phyloP scores from a whole-genome alignment of 23 red algal species.

The Cyanidiococcus yangmingshanensis region DNA sequence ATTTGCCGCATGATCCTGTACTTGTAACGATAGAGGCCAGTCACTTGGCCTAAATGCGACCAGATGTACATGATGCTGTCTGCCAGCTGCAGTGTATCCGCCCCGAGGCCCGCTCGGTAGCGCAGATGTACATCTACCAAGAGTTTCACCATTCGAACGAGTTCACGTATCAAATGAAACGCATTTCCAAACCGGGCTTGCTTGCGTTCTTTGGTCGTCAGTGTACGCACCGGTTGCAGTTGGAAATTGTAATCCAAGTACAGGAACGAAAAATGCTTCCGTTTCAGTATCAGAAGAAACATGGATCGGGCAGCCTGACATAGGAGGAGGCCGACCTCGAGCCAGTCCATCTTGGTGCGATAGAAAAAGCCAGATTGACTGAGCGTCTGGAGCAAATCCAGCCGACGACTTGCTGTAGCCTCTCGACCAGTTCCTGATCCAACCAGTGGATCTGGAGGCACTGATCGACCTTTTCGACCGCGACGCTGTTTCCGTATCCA shows the following conservation, averaged over 20 bases:
- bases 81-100: slow-evolving; percentile 87
- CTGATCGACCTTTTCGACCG: not conserved
- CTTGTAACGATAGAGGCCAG: slow-evolving; percentile 98
- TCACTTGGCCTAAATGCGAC: slow-evolving; percentile 91
- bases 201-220: slow-evolving; percentile 97
- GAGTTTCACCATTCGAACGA: slow-evolving; percentile 78
- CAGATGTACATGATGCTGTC: slow-evolving; percentile 87
- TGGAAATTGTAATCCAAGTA: slow-evolving; percentile 98
- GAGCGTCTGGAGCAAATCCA: slow-evolving; percentile 59
- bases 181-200: slow-evolving; percentile 84
- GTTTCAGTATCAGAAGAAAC: slow-evolving; percentile 74
- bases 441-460: not conserved
- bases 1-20: slow-evolving; percentile 98
- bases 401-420: not conserved
- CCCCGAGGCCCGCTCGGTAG: slow-evolving; percentile 63
- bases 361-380: slow-evolving; percentile 85
- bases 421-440: not conserved
- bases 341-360: slow-evolving; percentile 91
- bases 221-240: slow-evolving; percentile 83
- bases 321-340: slow-evolving; percentile 89
- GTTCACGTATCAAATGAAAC: slow-evolving; percentile 92
- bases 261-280: slow-evolving; percentile 75
- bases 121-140: slow-evolving; percentile 90
- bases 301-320: slow-evolving; percentile 85
- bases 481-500: not conserved